Conservation (phyloP, 2,329 filamentous ascomycete species). For the Xylariaceae sp. region DNA sequence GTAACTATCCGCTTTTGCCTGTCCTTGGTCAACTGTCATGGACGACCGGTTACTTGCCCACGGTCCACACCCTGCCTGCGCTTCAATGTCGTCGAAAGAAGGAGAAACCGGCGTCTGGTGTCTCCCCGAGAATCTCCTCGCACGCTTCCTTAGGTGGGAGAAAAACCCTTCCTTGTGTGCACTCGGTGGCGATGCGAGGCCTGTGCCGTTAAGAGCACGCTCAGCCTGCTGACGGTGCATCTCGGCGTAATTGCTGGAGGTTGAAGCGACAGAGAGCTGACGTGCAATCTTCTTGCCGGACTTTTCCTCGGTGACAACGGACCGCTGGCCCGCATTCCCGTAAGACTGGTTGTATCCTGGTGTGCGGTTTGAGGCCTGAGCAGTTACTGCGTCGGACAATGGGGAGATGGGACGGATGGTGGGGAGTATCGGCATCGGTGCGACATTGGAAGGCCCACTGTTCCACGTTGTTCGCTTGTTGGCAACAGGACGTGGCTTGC, state of each 20-base stretch:
- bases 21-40: constrained; percentile 62
- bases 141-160: constrained; percentile 90
- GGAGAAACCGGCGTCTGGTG: constrained; percentile 78
- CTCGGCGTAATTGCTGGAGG: constrained; percentile 88
- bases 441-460: constrained; percentile 71
- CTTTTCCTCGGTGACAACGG: constrained; percentile 53
- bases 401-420: constrained; percentile 93
- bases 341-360: constrained; percentile 49
- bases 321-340: constrained; percentile 35
- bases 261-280: constrained; percentile 86
- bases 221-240: constrained; percentile 87
- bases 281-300: constrained; percentile 85
- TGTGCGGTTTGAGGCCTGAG: constrained; percentile 69
- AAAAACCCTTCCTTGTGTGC: constrained; percentile 96
- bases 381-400: constrained; percentile 88
- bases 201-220: constrained; percentile 78
- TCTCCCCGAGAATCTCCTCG: constrained; percentile 83
- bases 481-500: constrained; percentile 47
- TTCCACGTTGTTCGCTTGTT: constrained; percentile 91
- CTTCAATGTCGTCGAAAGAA: constrained; percentile 79
- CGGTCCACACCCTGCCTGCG: constrained; percentile 84
- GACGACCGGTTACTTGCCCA: constrained; percentile 85
- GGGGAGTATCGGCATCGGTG: constrained; percentile 92
- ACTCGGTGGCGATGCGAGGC: constrained; percentile 68
- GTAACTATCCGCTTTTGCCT: constrained; percentile 48